phyloP scores from a whole-genome alignment of 1,284 basidiomycete species.

The Puccinia brachypodii region DNA sequence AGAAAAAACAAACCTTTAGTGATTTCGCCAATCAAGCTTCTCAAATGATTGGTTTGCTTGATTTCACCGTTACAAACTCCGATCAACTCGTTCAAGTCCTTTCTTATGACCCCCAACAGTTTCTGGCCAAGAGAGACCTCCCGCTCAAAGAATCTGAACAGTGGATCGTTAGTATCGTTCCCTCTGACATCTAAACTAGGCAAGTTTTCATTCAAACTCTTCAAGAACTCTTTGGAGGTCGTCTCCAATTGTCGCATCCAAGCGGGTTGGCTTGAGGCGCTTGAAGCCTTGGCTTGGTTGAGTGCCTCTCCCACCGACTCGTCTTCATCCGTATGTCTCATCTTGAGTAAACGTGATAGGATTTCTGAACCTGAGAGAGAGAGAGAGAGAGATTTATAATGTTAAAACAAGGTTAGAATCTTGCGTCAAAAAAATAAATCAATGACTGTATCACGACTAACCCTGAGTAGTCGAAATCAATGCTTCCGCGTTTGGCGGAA shows the following conservation, averaged over 20 bases:
- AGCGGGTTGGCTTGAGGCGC: slow-evolving; percentile 69
- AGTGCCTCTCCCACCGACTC: slow-evolving; percentile 67
- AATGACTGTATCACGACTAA: slow-evolving; percentile 58
- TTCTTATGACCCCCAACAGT: slow-evolving; percentile 72
- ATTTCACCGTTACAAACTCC: slow-evolving; percentile 79
- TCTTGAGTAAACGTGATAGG: slow-evolving; percentile 81
- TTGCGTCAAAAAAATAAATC: background rate
- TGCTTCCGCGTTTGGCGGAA: slow-evolving; percentile 83
- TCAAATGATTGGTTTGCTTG: slow-evolving; percentile 91
- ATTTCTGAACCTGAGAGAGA: slow-evolving; percentile 69
- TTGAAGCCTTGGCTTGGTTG: slow-evolving; percentile 63
- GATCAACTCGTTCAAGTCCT: slow-evolving; percentile 75
- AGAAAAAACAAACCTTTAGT: slow-evolving; percentile 70
- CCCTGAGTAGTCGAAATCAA: slow-evolving; percentile 88
- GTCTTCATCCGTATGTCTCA: slow-evolving; percentile 84
- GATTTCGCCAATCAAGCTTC: slow-evolving; percentile 78
- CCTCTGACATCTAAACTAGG: slow-evolving; percentile 48
- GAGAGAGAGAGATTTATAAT: slow-evolving; percentile 12
- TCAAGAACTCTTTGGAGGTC: slow-evolving; percentile 78
- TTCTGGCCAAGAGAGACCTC: slow-evolving; percentile 77
- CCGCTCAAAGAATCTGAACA: slow-evolving; percentile 82
- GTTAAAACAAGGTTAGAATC: too few relatives aligned
- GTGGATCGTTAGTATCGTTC: slow-evolving; percentile 64
- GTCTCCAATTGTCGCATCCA: slow-evolving; percentile 85
- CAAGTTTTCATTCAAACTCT: slow-evolving; percentile 56